Evolutionary conservation across 2,329 filamentous ascomycete genomes (phyloP).

Genomic region (Fusarium sp.): DNA sequence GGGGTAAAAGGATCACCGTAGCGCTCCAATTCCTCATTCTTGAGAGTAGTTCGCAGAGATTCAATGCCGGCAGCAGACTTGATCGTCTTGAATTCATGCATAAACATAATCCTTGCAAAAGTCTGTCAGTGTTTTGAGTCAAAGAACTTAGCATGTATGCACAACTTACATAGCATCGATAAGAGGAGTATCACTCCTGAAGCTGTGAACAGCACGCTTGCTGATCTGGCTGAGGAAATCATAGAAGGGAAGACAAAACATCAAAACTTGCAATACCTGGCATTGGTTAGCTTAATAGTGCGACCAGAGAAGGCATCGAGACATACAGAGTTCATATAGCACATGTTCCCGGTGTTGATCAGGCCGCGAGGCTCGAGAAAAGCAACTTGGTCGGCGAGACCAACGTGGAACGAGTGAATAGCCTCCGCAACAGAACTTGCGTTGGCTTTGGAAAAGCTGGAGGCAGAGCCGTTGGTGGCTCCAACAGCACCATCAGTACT

Average conservation of each 20-base stretch:
- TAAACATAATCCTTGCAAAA: slow-evolving; percentile 82
- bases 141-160: neutral
- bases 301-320: no score
- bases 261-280: slow-evolving; percentile 91
- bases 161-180: slow-evolving; percentile 86
- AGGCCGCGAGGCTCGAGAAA: slow-evolving; percentile 93
- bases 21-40: slow-evolving; percentile 83
- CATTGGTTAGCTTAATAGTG: slow-evolving; percentile 45
- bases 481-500: slow-evolving; percentile 20
- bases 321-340: slow-evolving; percentile 99
- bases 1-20: slow-evolving; percentile 92
- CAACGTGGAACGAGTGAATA: slow-evolving; percentile 75
- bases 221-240: slow-evolving; percentile 89
- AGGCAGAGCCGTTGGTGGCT: slow-evolving; percentile 35
- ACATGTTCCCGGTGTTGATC: slow-evolving; percentile 98
- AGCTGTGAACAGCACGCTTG: slow-evolving; percentile 84
- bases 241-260: slow-evolving; percentile 95
- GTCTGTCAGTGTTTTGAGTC: neutral
- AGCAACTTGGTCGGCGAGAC: slow-evolving; percentile 70
- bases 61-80: slow-evolving; percentile 79
- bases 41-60: slow-evolving; percentile 75
- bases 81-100: slow-evolving; percentile 88
- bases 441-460: slow-evolving; percentile 55
- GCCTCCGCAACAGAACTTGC: slow-evolving; percentile 76
- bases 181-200: slow-evolving; percentile 93